phyloP scores from a whole-genome alignment of 2,329 filamentous ascomycete species.

The Aspergillus latus region DNA sequence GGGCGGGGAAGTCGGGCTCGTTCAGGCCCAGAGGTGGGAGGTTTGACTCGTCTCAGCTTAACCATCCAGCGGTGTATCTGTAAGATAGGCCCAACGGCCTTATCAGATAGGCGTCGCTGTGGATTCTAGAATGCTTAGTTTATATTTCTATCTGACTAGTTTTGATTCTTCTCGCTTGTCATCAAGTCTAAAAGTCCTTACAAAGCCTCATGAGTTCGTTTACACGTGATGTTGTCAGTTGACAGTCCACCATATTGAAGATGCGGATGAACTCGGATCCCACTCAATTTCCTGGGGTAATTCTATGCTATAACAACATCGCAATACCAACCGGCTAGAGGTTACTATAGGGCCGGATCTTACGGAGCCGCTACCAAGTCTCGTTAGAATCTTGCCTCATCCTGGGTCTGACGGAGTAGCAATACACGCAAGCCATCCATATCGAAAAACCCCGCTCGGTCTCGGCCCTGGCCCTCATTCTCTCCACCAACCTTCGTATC shows the following conservation, averaged over 20 bases:
- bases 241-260: not conserved
- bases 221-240: not conserved
- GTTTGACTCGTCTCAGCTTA: not conserved
- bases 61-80: not conserved
- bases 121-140: too few species aligned
- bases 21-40: not conserved
- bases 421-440: constrained; percentile 3
- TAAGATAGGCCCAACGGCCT: too few species aligned
- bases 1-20: not conserved
- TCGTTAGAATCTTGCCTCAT: not conserved
- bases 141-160: too few species aligned
- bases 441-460: constrained; percentile 4
- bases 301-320: too few species aligned
- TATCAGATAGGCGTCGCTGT: too few species aligned
- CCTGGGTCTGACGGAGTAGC: not conserved
- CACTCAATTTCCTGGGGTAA: not conserved
- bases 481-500: not conserved
- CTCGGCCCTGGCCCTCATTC: not conserved
- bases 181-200: not conserved
- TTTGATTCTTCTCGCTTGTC: too few species aligned
- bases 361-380: not conserved
- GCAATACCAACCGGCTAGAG: not conserved
- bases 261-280: not conserved
- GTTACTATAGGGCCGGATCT: not conserved
- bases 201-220: not conserved